These are phyloP conservation scores for Ophiocordyceps camponoti-saundersi DNA, from an alignment of 2,329 filamentous ascomycete genomes.

Conservation along the genomic window DNA sequence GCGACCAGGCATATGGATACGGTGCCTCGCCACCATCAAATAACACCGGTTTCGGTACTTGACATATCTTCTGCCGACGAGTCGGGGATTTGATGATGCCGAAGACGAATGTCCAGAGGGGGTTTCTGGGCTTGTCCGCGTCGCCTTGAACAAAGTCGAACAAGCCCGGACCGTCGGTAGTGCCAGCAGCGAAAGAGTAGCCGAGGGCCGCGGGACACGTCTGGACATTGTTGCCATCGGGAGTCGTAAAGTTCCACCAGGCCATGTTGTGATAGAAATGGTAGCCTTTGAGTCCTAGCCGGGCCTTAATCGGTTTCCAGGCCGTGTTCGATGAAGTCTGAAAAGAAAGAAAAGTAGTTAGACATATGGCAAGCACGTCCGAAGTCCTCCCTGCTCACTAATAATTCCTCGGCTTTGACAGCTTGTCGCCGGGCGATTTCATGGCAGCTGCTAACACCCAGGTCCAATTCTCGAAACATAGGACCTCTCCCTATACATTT, in stretches of 20 bases:
- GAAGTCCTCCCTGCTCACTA: slow-evolving; percentile 10
- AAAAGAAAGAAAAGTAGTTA: neutral
- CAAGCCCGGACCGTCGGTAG: slow-evolving; percentile 74
- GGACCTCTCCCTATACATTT: slow-evolving; percentile 61
- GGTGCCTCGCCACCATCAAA: slow-evolving; percentile 71
- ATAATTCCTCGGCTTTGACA: slow-evolving; percentile 30
- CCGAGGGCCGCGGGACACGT: slow-evolving; percentile 82
- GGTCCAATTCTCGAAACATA: slow-evolving; percentile 47
- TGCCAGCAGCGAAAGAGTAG: slow-evolving; percentile 85
- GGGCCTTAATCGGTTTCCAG: slow-evolving; percentile 38
- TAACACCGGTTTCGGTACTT: slow-evolving; percentile 67
- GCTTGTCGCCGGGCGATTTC: slow-evolving; percentile 61
- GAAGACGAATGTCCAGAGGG: slow-evolving; percentile 60
- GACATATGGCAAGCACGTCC: neutral
- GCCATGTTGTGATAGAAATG: slow-evolving; percentile 77
- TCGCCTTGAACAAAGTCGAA: slow-evolving; percentile 91
- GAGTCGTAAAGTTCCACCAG: slow-evolving; percentile 53
- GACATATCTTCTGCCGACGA: slow-evolving; percentile 55
- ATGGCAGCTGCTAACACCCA: slow-evolving; percentile 56
- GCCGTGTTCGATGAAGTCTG: slow-evolving; percentile 34
- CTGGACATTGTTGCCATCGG: slow-evolving; percentile 50
- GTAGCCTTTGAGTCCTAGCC: slow-evolving; percentile 51
- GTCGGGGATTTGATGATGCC: slow-evolving; percentile 54
- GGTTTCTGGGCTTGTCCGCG: slow-evolving; percentile 38
- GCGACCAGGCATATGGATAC: slow-evolving; percentile 69